Evolutionary conservation across 1,139 yeast species (phyloP).

Genomic region (Pichia sp.): DNA sequence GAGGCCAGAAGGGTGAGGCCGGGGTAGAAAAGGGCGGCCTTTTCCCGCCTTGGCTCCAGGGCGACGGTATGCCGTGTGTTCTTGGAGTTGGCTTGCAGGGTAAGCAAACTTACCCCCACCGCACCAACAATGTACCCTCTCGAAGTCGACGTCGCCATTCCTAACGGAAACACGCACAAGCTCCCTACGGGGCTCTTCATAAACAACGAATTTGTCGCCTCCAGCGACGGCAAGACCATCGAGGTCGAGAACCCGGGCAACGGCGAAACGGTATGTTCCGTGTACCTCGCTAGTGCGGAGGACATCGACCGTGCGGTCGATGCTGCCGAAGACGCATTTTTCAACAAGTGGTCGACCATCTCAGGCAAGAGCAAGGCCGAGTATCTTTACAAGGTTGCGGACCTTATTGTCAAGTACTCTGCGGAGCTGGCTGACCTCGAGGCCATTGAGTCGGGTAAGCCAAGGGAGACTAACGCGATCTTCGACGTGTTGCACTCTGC

Average conservation of each 20-base stretch:
- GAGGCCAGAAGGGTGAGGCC: neutral
- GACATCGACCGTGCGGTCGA: constrained; percentile 52
- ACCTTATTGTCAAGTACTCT: constrained; percentile 46
- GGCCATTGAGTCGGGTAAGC: constrained; percentile 65
- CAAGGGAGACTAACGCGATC: constrained; percentile 37
- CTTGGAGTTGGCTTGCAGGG: too few species aligned
- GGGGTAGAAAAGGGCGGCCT: neutral
- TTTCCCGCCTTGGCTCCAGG: neutral
- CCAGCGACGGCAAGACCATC: constrained; percentile 45
- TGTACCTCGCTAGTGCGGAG: constrained; percentile 47
- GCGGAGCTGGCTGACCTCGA: constrained; percentile 54
- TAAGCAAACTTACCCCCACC: too few species aligned
- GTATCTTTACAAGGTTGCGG: constrained; percentile 48
- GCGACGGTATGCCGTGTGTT: too few species aligned
- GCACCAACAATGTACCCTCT: constrained; percentile 18
- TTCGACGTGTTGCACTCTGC: constrained; percentile 48
- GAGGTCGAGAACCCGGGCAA: constrained; percentile 55
- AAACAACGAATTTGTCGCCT: constrained; percentile 48
- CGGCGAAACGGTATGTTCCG: constrained; percentile 48
- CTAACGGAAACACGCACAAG: constrained; percentile 49
- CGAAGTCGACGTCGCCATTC: constrained; percentile 43
- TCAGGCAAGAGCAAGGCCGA: constrained; percentile 36
- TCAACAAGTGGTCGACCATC: constrained; percentile 27
- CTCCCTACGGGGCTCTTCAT: constrained; percentile 68
- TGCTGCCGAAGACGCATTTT: constrained; percentile 48